Conservation (phyloP, 805 yeast genomes). For the Kodamaea lidongshanica region DNA sequence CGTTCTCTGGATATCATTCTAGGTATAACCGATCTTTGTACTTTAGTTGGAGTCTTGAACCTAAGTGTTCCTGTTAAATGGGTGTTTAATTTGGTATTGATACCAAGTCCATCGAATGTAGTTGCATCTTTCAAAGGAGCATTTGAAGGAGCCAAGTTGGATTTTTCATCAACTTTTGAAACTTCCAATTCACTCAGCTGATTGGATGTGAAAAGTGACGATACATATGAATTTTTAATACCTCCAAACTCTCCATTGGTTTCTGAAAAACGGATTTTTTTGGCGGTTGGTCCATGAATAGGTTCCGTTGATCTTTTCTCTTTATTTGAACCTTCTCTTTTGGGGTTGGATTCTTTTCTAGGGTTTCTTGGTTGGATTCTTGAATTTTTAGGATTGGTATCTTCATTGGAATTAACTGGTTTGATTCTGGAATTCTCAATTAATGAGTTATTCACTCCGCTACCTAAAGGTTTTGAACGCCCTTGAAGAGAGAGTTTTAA, state of each 20-base stretch:
- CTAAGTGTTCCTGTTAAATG: constrained; percentile 54
- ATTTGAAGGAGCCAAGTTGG: constrained; percentile 46
- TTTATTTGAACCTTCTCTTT: constrained; percentile 1
- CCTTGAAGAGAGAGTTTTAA: constrained; percentile 48
- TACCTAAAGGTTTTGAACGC: constrained; percentile 25
- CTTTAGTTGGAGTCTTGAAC: constrained; percentile 70
- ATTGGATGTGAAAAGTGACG: constrained; percentile 66
- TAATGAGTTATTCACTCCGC: constrained; percentile 31
- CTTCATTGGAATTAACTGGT: constrained; percentile 10
- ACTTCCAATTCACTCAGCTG: constrained; percentile 45
- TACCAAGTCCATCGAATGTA: constrained; percentile 66
- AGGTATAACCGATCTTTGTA: constrained; percentile 80
- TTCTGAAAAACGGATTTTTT: constrained; percentile 39
- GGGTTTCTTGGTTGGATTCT: constrained; percentile 1
- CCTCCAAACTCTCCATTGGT: constrained; percentile 50
- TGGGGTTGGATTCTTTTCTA: constrained; percentile 2
- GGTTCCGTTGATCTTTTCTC: constrained; percentile 12
- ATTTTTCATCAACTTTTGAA: constrained; percentile 20
- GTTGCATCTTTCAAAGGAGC: constrained; percentile 75
- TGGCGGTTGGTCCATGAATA: constrained; percentile 20
- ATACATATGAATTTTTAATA: constrained; percentile 60
- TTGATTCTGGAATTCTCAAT: constrained; percentile 9
- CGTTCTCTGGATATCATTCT: constrained; percentile 36
- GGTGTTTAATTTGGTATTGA: constrained; percentile 45
- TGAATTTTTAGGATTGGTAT: constrained; percentile 4